Evolutionary conservation across 2,329 filamentous ascomycete species (phyloP).

Genomic region (Raffaelea ambrosiae): DNA sequence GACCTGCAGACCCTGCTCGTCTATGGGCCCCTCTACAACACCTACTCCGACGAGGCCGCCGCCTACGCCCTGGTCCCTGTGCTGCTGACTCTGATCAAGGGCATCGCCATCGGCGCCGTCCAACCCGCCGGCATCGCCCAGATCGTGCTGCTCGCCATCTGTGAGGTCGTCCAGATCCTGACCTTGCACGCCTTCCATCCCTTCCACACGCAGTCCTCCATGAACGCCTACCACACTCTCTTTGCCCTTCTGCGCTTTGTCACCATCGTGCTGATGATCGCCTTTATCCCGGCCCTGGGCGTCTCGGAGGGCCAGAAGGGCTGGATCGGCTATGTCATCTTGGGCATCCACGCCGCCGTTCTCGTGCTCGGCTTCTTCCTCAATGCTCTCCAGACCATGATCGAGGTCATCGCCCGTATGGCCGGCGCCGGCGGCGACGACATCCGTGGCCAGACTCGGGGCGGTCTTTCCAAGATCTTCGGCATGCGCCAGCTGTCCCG

Average conservation of each 20-base stretch:
- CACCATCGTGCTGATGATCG: conserved; percentile 65
- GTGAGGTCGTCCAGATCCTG: conserved; percentile 83
- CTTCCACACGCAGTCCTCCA: conserved; percentile 84
- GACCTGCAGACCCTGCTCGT: conserved; percentile 81
- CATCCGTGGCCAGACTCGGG: conserved; percentile 59
- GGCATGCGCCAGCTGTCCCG: conserved; percentile 82
- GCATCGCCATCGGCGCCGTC: conserved; percentile 84
- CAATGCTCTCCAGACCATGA: conserved; percentile 80
- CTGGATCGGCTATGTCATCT: conserved; percentile 90
- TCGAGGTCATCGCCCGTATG: conserved; percentile 78
- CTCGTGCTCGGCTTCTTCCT: conserved; percentile 88
- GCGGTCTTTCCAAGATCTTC: conserved; percentile 83
- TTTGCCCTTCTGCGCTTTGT: conserved; percentile 72
- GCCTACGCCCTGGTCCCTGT: conserved; percentile 85
- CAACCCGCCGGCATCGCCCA: conserved; percentile 91
- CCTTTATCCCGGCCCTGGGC: conserved; percentile 77
- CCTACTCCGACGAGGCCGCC: conserved; percentile 87
- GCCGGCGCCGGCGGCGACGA: conserved; percentile 76
- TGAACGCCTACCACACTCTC: conserved; percentile 91
- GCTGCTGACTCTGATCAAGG: conserved; percentile 74
- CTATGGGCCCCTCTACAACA: conserved; percentile 94
- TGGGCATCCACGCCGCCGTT: conserved; percentile 76
- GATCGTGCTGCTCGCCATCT: conserved; percentile 84
- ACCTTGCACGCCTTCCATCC: conserved; percentile 85
- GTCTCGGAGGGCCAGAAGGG: conserved; percentile 74